Conservation (phyloP, 306 rosid genomes). For the Quillaja saponaria region DNA sequence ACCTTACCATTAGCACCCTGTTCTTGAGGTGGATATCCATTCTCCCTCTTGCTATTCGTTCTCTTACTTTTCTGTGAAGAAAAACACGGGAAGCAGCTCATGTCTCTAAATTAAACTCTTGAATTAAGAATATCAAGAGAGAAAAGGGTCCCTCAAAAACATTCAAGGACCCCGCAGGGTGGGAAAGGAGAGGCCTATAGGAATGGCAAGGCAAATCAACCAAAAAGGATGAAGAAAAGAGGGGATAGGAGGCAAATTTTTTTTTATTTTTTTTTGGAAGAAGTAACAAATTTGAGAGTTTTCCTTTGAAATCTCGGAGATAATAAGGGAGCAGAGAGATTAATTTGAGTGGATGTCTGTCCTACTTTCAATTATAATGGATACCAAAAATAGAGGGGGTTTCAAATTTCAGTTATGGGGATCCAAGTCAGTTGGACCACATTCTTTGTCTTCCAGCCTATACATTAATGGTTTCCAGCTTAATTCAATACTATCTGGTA, state of each 20-base stretch:
- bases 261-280: constrained; percentile 3
- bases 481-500: too few species aligned
- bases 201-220: constrained; percentile 7
- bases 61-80: constrained; percentile 52
- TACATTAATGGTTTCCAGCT: background rate
- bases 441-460: constrained; percentile 17
- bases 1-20: constrained; percentile 41
- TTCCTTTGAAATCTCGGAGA: constrained; percentile 37
- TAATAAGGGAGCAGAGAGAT: constrained; percentile 12
- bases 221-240: constrained; percentile 17
- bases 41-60: constrained; percentile 45
- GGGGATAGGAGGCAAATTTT: constrained; percentile 28
- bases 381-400: constrained; percentile 36
- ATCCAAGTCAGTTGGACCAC: constrained; percentile 13
- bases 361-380: constrained; percentile 4
- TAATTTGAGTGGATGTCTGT: constrained; percentile 34
- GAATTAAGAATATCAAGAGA: too few species aligned
- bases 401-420: constrained; percentile 15
- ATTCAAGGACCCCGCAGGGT: constrained; percentile 76
- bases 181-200: constrained; percentile 30
- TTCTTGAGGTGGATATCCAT: constrained; percentile 21
- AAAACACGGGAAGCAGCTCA: constrained; percentile 91
- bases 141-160: background rate
- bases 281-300: constrained; percentile 31
- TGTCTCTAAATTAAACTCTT: constrained; percentile 16